Evolutionary conservation across 805 yeast species (phyloP).

Genomic region (Saturnispora sanitii): DNA sequence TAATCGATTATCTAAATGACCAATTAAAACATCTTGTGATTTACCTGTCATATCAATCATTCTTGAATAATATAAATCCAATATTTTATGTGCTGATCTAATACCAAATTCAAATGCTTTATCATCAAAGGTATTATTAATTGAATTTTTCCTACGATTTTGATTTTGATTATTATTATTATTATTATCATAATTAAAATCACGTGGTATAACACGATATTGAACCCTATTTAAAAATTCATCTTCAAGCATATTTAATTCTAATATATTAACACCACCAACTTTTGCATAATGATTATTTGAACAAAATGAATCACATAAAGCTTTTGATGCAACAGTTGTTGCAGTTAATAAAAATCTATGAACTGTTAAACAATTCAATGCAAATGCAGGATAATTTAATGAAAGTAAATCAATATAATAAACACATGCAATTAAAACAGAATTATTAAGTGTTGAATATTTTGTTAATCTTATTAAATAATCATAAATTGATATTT

Average conservation of each 20-base stretch:
- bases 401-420: constrained; percentile 79
- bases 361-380: constrained; percentile 89
- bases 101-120: constrained; percentile 24
- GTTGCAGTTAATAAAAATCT: constrained; percentile 85
- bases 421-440: constrained; percentile 73
- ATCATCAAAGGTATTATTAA: too few relatives aligned
- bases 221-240: constrained; percentile 76
- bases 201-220: constrained; percentile 63
- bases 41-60: constrained; percentile 43
- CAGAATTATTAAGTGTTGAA: constrained; percentile 77
- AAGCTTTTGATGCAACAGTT: constrained; percentile 79
- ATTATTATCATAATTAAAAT: constrained; percentile 28
- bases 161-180: too few relatives aligned
- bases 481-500: constrained; percentile 71
- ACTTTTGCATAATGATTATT: constrained; percentile 91
- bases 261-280: constrained; percentile 82
- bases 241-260: constrained; percentile 76
- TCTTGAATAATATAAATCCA: constrained; percentile 39
- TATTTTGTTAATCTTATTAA: constrained; percentile 68
- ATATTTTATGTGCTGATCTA: constrained; percentile 29
- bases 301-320: constrained; percentile 90
- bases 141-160: too few relatives aligned
- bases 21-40: constrained; percentile 17
- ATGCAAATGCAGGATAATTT: constrained; percentile 67
- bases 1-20: constrained; percentile 20